A percentile compares a stretch with the other conserved stretches of the same genome.
These are phyloP conservation scores for Berkeleyomyces rouxiae DNA, from an alignment of 2,329 filamentous ascomycete genomes.

Conservation along the genomic window DNA sequence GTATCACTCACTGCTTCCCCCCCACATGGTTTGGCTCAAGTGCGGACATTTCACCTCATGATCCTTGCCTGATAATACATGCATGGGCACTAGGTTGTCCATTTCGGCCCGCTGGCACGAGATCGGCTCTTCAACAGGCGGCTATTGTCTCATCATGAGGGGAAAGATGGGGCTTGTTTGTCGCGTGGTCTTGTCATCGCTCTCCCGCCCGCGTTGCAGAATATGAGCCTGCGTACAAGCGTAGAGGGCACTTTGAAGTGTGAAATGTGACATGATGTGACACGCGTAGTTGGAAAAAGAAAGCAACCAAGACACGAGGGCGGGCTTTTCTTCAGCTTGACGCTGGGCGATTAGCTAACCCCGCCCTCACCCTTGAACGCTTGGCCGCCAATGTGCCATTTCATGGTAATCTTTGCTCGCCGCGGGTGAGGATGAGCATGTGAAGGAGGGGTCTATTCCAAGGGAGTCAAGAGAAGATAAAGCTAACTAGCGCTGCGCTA, in stretches of 20 bases:
- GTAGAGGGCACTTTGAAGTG: neutral
- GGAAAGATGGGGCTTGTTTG: neutral
- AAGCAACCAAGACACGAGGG: neutral
- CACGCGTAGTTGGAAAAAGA: neutral
- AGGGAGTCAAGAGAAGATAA: neutral
- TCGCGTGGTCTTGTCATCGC: neutral
- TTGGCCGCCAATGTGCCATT: neutral
- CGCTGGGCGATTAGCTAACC: neutral
- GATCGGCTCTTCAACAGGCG: neutral
- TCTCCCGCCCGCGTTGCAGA: neutral
- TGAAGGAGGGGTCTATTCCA: neutral
- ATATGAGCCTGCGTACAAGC: too few species aligned
- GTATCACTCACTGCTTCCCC: neutral
- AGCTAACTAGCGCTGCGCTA: neutral
- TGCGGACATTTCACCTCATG: too few species aligned
- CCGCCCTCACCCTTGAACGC: neutral
- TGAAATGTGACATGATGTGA: neutral
- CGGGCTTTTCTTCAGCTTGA: neutral
- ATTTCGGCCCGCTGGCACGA: neutral
- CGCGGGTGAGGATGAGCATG: neutral
- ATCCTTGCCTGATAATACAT: neutral
- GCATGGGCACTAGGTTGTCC: neutral
- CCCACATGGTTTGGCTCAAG: neutral
- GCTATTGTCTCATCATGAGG: neutral
- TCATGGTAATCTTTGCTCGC: neutral